Percentiles rank a stretch among this genome's conserved stretches.
phyloP scores from a whole-genome alignment of 2,329 filamentous ascomycete genomes.

The Phyllosticta citriasiana region DNA sequence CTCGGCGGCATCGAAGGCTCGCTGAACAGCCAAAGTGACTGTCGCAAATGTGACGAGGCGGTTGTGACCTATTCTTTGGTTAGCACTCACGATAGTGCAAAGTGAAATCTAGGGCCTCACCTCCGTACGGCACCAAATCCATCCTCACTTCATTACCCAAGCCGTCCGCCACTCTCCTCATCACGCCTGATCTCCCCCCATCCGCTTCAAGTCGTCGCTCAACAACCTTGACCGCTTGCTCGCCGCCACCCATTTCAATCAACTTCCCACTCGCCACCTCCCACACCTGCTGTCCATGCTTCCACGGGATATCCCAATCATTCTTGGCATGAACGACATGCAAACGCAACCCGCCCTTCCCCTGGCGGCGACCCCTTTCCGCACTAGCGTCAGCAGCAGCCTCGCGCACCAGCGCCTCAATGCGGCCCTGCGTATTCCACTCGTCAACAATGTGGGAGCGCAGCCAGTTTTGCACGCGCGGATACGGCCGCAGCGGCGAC shows the following conservation, averaged over 20 bases:
- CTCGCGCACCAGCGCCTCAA: slow-evolving; percentile 47
- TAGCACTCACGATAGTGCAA: background rate
- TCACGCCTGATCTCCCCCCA: slow-evolving; percentile 19
- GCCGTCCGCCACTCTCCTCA: slow-evolving; percentile 9
- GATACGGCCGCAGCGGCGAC: slow-evolving; percentile 61
- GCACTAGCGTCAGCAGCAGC: slow-evolving; percentile 14
- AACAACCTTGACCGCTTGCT: slow-evolving; percentile 9
- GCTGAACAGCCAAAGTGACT: slow-evolving; percentile 54
- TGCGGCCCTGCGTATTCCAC: slow-evolving; percentile 64
- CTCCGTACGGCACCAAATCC: slow-evolving; percentile 36
- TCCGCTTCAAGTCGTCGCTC: background rate
- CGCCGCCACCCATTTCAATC: slow-evolving; percentile 17
- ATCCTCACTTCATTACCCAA: slow-evolving; percentile 22
- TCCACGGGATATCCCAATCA: slow-evolving; percentile 73
- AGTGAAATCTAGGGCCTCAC: slow-evolving; percentile 16
- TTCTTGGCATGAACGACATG: slow-evolving; percentile 70
- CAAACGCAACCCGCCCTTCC: slow-evolving; percentile 43
- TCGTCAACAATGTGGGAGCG: slow-evolving; percentile 60
- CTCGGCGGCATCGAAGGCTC: slow-evolving; percentile 44
- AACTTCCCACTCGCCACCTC: slow-evolving; percentile 16
- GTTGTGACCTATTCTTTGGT: slow-evolving; percentile 51
- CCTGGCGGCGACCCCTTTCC: too few species aligned
- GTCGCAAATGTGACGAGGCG: slow-evolving; percentile 55
- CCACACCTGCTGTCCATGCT: slow-evolving; percentile 42
- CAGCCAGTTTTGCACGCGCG: slow-evolving; percentile 52